Evolutionary conservation across 768 basidiomycete species (phyloP), one percentile per base, ranked within the genome.

Genomic region (Hygrophoropsis aurantiaca): DNA sequence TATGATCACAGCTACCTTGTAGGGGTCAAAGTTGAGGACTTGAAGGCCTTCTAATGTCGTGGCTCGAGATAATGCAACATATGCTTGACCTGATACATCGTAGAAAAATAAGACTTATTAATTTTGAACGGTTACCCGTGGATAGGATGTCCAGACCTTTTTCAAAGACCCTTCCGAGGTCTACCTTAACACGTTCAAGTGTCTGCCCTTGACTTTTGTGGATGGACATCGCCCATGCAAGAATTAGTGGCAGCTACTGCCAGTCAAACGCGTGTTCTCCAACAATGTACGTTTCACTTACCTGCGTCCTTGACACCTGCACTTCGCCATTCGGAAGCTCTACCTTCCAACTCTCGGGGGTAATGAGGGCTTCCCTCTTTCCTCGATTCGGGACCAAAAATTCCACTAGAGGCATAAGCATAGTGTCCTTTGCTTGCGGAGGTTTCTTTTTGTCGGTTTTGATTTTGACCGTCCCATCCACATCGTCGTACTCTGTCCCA

Each of bases 181-280:
- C 94, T 36, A 98, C 94, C 61, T 89, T 95, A 56, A 98, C 94
- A 38, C 92, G 82, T 20, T 94, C 88, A 9, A 99, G 74, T 0
- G 97, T 98, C 65, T 98, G 97, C 9, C 97, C 97, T 65, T 99
- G 97, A 10, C 89, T 90, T 64, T 99, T 99, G 67, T 99, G 97
- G 52, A 98, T 98, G 39, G 87, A 90, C 91, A 97, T 95, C 0
- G 95, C 94, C 95, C 94, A 98, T 0, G 94, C 79, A 32, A 95
- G 75, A 49, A 97, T 94, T 20, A 97, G 63, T 0, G 91, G 92
- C 2, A 95, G 64, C 90, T 94, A 54, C 9, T 13, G 8, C 43
- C 15, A 42, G 19, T n/a, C 9, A 8, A 42, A 21, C 10, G 26
- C 15, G n/a, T n/a, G n/a, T n/a, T n/a, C n/a, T n/a, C n/a, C n/a